These are phyloP conservation scores for Alternaria sp. DNA, from an alignment of 2,329 filamentous ascomycete species.

Conservation along the genomic window DNA sequence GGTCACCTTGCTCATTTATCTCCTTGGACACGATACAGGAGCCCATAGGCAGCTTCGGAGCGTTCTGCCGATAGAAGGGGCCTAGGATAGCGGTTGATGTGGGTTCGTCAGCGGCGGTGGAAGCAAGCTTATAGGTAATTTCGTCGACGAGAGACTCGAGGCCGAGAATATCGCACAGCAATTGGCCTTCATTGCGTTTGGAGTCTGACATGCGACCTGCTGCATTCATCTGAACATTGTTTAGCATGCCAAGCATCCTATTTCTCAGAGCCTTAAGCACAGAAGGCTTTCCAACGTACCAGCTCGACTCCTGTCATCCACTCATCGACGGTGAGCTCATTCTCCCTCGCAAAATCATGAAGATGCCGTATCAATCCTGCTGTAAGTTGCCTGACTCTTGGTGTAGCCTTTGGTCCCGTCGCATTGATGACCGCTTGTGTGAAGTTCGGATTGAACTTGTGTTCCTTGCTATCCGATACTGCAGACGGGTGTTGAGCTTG, in stretches of 20 bases:
- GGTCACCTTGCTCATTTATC: slow-evolving; percentile 56
- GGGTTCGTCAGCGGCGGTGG: slow-evolving; percentile 58
- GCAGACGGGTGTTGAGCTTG: slow-evolving; percentile 13
- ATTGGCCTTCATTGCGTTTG: slow-evolving; percentile 69
- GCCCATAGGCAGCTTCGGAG: slow-evolving; percentile 74
- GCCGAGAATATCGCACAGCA: slow-evolving; percentile 66
- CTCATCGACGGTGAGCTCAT: slow-evolving; percentile 79
- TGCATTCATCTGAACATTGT: slow-evolving; percentile 61
- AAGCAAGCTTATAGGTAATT: slow-evolving; percentile 74
- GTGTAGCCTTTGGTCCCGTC: slow-evolving; percentile 73
- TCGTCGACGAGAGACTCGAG: slow-evolving; percentile 74
- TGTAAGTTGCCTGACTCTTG: slow-evolving; percentile 71
- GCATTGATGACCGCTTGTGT: slow-evolving; percentile 76
- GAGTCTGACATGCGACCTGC: slow-evolving; percentile 69
- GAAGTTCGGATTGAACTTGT: slow-evolving; percentile 76
- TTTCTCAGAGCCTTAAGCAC: background rate
- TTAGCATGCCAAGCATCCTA: slow-evolving; percentile 1
- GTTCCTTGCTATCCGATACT: slow-evolving; percentile 25
- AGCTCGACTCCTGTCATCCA: slow-evolving; percentile 79
- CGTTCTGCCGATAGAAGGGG: slow-evolving; percentile 81
- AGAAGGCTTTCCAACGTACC: slow-evolving; percentile 49
- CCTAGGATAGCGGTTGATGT: slow-evolving; percentile 84
- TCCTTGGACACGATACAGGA: slow-evolving; percentile 67
- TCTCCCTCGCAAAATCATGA: slow-evolving; percentile 79
- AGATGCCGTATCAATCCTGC: slow-evolving; percentile 72